Evolutionary conservation across 352 stramenopile genomes (phyloP).

Genomic region (Pythium myriotylum): DNA sequence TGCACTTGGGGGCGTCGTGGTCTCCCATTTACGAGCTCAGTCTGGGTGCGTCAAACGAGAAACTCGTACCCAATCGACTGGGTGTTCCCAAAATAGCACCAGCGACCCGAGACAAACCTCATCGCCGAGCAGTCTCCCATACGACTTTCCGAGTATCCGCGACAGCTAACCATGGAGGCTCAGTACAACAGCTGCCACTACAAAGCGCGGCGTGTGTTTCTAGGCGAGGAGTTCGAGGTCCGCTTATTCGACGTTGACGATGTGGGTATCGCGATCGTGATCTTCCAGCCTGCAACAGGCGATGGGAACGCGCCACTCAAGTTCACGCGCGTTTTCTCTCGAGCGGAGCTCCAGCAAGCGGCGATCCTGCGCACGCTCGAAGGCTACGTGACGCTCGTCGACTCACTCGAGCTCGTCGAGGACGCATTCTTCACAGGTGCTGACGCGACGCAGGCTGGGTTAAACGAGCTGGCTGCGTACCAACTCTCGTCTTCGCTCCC

Average conservation of each 20-base stretch:
- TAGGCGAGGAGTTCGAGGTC: conserved; percentile 69
- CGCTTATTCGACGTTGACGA: conserved; percentile 75
- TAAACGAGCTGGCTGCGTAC: conserved; percentile 49
- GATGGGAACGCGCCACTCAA: conserved; percentile 39
- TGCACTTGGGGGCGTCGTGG: conserved; percentile 41
- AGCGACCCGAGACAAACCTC: too few species aligned
- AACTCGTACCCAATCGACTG: too few species aligned
- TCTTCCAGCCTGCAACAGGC: conserved; percentile 37
- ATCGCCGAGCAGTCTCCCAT: too few species aligned
- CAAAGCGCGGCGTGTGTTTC: conserved; percentile 60
- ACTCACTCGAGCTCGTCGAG: conserved; percentile 69
- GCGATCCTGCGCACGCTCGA: conserved; percentile 59
- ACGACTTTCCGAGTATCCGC: neutral
- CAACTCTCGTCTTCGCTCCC: conserved; percentile 66
- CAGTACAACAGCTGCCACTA: conserved; percentile 63
- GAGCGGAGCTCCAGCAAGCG: conserved; percentile 44
- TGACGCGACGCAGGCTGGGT: conserved; percentile 37
- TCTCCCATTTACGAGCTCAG: neutral
- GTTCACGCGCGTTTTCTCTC: conserved; percentile 70
- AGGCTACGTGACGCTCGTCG: conserved; percentile 60
- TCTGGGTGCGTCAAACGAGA: too few species aligned
- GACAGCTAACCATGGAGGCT: conserved; percentile 35
- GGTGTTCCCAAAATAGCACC: neutral
- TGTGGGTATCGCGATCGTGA: conserved; percentile 59
- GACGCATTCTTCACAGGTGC: conserved; percentile 63